These are phyloP conservation scores for Lachnum nothofagi DNA, from an alignment of 2,329 filamentous ascomycete species.

Conservation along the genomic window DNA sequence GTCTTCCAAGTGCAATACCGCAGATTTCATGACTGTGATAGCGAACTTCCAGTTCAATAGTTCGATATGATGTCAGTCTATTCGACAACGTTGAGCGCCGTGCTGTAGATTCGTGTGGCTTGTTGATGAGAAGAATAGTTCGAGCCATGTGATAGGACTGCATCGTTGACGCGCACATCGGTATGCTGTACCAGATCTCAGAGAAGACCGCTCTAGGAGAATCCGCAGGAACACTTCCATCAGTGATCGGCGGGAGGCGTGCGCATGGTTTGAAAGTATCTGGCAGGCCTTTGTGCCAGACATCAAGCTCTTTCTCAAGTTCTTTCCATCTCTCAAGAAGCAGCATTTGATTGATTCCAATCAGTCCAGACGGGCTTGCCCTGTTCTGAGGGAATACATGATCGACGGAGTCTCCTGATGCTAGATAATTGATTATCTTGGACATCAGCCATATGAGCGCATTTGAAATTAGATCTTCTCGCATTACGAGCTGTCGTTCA, in stretches of 20 bases:
- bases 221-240: constrained; percentile 20
- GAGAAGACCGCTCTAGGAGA: constrained; percentile 39
- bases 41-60: constrained; percentile 50
- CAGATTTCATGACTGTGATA: constrained; percentile 58
- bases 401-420: constrained; percentile 48
- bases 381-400: constrained; percentile 30
- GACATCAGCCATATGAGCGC: constrained; percentile 61
- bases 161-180: constrained; percentile 62
- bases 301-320: constrained; percentile 51
- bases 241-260: constrained; percentile 37
- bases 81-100: constrained; percentile 48
- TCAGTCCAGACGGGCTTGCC: constrained; percentile 36
- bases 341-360: constrained; percentile 45
- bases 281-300: constrained; percentile 55
- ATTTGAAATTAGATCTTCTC: constrained; percentile 60
- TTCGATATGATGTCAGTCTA: constrained; percentile 51
- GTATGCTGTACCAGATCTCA: constrained; percentile 58
- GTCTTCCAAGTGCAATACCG: constrained; percentile 52
- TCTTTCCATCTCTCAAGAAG: constrained; percentile 49
- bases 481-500: constrained; percentile 45
- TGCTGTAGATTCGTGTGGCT: constrained; percentile 50
- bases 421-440: constrained; percentile 62
- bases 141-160: constrained; percentile 61
- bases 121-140: constrained; percentile 56
- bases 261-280: constrained; percentile 55